Percentiles rank a stretch among this genome's conserved stretches.
Conservation (phyloP, 352 stramenopile species). For the Phytophthora fragariae region DNA sequence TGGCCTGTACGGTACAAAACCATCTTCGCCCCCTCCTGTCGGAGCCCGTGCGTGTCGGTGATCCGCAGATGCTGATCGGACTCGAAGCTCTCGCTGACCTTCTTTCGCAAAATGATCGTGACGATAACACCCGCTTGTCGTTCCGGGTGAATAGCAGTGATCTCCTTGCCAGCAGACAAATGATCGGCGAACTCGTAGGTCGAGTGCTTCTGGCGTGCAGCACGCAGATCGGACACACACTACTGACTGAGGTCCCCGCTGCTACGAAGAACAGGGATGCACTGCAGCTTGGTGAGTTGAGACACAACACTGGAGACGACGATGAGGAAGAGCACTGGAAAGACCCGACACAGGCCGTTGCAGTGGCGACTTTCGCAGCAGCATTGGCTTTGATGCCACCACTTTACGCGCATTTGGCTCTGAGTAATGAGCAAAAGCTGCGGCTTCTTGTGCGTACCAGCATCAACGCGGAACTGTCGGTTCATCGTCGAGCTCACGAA, state of each 20-base stretch:
- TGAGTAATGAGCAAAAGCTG: conserved; percentile 74
- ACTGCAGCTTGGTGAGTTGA: neutral
- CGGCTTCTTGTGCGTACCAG: conserved; percentile 59
- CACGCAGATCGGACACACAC: conserved; percentile 63
- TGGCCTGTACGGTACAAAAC: conserved; percentile 71
- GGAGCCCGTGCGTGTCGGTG: conserved; percentile 68
- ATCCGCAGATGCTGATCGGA: conserved; percentile 79
- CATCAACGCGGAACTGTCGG: conserved; percentile 50
- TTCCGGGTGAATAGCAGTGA: conserved; percentile 51
- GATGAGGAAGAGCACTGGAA: conserved; percentile 38
- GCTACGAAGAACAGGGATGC: conserved; percentile 12
- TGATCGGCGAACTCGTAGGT: conserved; percentile 65
- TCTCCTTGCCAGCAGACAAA: conserved; percentile 33
- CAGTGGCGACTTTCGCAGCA: conserved; percentile 59
- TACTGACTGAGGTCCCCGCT: conserved; percentile 42
- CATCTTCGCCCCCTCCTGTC: conserved; percentile 66
- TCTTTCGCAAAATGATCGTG: conserved; percentile 2
- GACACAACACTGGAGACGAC: conserved; percentile 7
- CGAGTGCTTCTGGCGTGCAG: conserved; percentile 79
- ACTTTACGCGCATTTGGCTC: conserved; percentile 54
- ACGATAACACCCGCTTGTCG: neutral
- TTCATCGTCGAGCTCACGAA: conserved; percentile 51
- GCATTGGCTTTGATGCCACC: conserved; percentile 51
- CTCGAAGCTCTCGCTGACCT: conserved; percentile 55
- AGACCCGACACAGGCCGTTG: conserved; percentile 58